Conservation (phyloP, 1,139 yeast genomes). For the Yamadazyma membranifaciens region DNA sequence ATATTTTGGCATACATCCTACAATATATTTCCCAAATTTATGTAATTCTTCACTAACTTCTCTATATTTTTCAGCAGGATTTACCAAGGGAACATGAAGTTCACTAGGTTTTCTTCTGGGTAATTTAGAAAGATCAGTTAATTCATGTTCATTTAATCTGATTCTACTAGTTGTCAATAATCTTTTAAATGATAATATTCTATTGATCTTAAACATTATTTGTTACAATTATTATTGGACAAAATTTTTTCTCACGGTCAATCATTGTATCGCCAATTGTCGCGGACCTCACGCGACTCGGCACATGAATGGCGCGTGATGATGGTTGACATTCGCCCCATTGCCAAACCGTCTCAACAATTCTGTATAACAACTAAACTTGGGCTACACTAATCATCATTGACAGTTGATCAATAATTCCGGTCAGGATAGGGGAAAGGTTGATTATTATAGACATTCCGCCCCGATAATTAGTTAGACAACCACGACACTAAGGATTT, state of each 20-base stretch:
- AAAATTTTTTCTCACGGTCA: not conserved
- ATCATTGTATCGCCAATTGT: not conserved
- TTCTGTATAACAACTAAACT: too few species aligned
- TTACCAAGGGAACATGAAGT: constrained; percentile 57
- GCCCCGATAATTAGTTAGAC: too few species aligned
- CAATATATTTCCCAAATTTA: constrained; percentile 77
- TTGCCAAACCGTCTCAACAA: too few species aligned
- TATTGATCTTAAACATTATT: constrained; percentile 4
- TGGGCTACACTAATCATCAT: too few species aligned
- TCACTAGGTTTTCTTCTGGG: constrained; percentile 40
- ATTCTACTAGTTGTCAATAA: constrained; percentile 4
- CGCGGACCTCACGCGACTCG: too few species aligned
- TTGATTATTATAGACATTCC: too few species aligned
- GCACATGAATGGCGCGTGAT: too few species aligned
- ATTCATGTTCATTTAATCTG: constrained; percentile 22
- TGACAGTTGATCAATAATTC: too few species aligned
- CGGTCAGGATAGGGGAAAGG: too few species aligned
- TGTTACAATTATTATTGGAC: constrained; percentile 7
- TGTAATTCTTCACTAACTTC: constrained; percentile 74
- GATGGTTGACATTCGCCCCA: too few species aligned
- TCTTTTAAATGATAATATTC: constrained; percentile 9
- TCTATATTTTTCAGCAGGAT: constrained; percentile 76
- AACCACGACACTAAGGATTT: too few species aligned
- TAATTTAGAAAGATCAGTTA: constrained; percentile 35
- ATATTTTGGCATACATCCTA: constrained; percentile 77